Conservation (phyloP, 2,329 filamentous ascomycete species). For the Neofusicoccum sp. region DNA sequence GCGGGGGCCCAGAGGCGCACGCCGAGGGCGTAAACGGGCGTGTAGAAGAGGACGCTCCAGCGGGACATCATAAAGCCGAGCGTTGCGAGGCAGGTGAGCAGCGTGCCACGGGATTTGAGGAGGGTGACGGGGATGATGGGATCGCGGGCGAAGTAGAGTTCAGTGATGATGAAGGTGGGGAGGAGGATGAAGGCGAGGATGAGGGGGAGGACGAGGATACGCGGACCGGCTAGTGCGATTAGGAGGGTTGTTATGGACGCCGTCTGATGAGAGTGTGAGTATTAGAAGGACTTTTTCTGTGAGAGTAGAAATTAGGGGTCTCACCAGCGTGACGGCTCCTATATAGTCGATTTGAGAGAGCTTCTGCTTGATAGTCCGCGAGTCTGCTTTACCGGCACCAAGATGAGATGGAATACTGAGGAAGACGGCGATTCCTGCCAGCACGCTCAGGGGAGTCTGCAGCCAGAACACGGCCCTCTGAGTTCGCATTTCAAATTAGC, state of each 20-base stretch:
- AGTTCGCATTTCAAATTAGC: slow-evolving; percentile 6
- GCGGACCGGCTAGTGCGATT: slow-evolving; percentile 64
- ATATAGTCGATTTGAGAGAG: slow-evolving; percentile 71
- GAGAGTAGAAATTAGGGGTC: neutral
- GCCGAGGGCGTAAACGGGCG: slow-evolving; percentile 75
- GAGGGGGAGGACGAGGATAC: slow-evolving; percentile 60
- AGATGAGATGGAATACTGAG: slow-evolving; percentile 60
- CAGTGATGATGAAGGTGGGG: slow-evolving; percentile 58
- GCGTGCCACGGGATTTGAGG: slow-evolving; percentile 66
- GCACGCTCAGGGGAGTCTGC: slow-evolving; percentile 64
- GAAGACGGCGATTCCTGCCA: slow-evolving; percentile 62
- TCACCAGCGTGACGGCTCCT: slow-evolving; percentile 62
- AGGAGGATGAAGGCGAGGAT: slow-evolving; percentile 59
- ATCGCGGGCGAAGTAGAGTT: slow-evolving; percentile 62
- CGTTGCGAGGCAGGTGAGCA: slow-evolving; percentile 72
- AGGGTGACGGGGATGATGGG: slow-evolving; percentile 74
- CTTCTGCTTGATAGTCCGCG: slow-evolving; percentile 48
- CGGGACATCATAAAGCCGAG: slow-evolving; percentile 77
- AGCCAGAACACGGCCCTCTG: slow-evolving; percentile 71
- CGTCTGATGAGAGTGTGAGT: slow-evolving; percentile 44
- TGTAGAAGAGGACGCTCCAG: slow-evolving; percentile 79
- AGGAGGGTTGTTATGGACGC: slow-evolving; percentile 69
- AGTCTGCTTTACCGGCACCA: slow-evolving; percentile 37
- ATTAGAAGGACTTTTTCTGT: neutral
- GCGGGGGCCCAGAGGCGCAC: slow-evolving; percentile 69